phyloP scores from a whole-genome alignment of 73 alveolate genomes.

The Tetrahymena elliotti region DNA sequence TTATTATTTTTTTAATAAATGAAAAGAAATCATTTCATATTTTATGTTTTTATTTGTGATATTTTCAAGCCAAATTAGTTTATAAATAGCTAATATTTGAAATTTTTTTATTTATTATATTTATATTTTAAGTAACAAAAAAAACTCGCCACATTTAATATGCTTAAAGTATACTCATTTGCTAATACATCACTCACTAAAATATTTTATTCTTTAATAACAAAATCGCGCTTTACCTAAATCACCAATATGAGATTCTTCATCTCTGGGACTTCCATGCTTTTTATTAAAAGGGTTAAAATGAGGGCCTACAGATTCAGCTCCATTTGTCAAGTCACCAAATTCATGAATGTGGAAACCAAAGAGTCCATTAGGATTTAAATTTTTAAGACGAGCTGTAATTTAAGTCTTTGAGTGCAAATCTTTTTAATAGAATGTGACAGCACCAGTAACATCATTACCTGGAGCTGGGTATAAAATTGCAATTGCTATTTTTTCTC shows the following conservation, averaged over 20 bases:
- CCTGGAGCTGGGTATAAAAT: conserved; percentile 21
- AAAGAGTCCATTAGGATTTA: conserved; percentile 47
- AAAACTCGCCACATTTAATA: too few species aligned
- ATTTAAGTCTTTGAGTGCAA: conserved; percentile 40
- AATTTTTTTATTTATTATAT: too few species aligned
- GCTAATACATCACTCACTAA: too few species aligned
- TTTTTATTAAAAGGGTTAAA: conserved; percentile 62
- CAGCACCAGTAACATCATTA: conserved; percentile 51
- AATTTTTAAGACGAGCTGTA: conserved; percentile 58
- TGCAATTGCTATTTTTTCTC: conserved; percentile 7
- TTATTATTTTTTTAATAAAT: background rate
- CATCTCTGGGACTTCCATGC: conserved; percentile 83
- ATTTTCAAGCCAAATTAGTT: too few species aligned
- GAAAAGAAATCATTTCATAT: too few species aligned
- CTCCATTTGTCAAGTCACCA: conserved; percentile 73
- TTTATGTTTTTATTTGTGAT: too few species aligned
- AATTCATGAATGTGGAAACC: conserved; percentile 86
- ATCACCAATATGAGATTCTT: conserved; percentile 79
- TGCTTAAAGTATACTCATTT: too few species aligned
- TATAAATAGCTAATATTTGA: too few species aligned
- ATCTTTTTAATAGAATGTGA: conserved; percentile 48
- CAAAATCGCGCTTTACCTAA: conserved; percentile 41
- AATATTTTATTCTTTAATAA: background rate
- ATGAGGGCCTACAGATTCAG: conserved; percentile 86
- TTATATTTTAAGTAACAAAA: too few species aligned